Evolutionary conservation across 2,329 filamentous ascomycete genomes (phyloP).

Genomic region (Colletotrichum kahawae): DNA sequence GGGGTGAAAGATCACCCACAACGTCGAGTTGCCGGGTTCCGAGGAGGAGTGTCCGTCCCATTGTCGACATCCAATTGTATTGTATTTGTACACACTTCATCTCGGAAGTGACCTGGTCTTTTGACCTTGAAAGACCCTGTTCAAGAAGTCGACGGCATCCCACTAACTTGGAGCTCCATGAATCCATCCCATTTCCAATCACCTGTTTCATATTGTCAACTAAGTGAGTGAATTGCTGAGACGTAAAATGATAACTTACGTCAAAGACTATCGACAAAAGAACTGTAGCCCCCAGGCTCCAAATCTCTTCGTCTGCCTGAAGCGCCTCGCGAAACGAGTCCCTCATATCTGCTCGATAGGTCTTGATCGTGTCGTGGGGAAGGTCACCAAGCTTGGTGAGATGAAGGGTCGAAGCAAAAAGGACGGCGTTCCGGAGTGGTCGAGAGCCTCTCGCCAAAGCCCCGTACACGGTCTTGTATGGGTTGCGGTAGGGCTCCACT

Average conservation of each 20-base stretch:
- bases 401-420: not conserved
- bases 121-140: not conserved
- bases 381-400: not conserved
- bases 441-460: not conserved
- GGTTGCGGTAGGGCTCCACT: not conserved
- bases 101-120: not conserved
- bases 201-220: rapidly evolving
- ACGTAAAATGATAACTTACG: not conserved
- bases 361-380: not conserved
- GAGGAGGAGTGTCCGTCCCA: not conserved
- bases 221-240: not conserved
- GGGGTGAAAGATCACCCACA: not conserved
- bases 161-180: not conserved
- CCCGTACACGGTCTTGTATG: not conserved
- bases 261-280: not conserved
- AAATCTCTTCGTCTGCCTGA: not conserved
- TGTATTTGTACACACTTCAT: not conserved
- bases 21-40: not conserved
- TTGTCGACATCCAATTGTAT: not conserved
- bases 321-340: not conserved
- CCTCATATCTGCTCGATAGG: not conserved
- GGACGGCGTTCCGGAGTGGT: not conserved
- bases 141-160: not conserved
- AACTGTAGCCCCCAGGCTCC: not conserved
- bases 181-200: not conserved